Base-by-base conservation (phyloP, 148 eudicot genomes). In the Dianthus caryophyllus region DNA sequence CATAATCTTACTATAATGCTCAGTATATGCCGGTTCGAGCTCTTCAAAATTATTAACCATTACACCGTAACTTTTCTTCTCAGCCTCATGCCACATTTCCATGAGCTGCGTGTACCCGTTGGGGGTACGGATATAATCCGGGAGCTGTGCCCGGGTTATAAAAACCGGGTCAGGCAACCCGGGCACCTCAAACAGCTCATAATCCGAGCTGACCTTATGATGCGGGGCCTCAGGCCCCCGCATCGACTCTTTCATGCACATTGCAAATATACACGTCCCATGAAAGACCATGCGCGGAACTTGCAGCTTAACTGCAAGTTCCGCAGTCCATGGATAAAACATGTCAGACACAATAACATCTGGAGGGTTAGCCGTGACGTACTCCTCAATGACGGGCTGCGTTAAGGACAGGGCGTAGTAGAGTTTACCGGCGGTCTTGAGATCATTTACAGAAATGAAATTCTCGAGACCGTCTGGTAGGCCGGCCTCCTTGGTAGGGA, bases 231-330 rank as follows among this genome's bases (percentile, higher is more conserved):
- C 24, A 24, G 48, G 48, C 14, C 17, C 57, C 44, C 69, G 46
- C 38, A 67, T 53, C 29, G 27, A 11, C 21, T 67, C 60, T 44
- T 30, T 61, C 50, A 29, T 61, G 8, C 69, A 52, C 20, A 78
- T 48, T 4, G 53, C 77, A 66, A 69, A 78, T 0, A 78, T 73
- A 29, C 74, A 78, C 13, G 66, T 31, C 8, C 39, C 73, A 60
- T 62, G 65, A 51, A 75, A 70, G 22, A 69, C 71, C 51, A 75
- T 6, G 7, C 61, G 26, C 2, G 78, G 74, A 9, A 75, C 18
- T 1, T 27, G n/a, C 2, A 70, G 24, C 53, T 41, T 30, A 41
- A 52, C 58, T 22, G 47, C 73, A 2, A 62, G 64, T 39, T 57
- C 47, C 5, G 66, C 64, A 0, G 64, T 33, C 63, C 63, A 59